Percentiles rank a stretch among this genome's conserved stretches.
Conservation (phyloP, 495 filamentous ascomycete genomes). For the Echria macrotheca region DNA sequence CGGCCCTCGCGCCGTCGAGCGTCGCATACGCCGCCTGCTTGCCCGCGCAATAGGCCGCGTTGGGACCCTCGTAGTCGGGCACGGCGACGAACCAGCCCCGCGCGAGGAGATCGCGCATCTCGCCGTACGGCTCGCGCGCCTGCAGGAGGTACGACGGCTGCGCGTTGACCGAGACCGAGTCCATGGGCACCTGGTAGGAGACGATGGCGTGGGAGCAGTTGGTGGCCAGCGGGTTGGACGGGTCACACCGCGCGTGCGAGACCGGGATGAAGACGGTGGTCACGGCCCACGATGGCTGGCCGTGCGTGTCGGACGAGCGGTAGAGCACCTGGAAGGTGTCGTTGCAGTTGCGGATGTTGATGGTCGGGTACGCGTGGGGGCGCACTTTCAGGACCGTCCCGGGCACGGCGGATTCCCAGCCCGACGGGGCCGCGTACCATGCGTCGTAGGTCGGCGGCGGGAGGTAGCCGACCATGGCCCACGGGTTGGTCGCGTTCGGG, state of each 20-base stretch:
- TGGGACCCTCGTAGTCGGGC: slow-evolving; percentile 45
- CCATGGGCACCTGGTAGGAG: slow-evolving; percentile 16
- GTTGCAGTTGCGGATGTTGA: slow-evolving; percentile 22
- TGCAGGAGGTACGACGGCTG: slow-evolving; percentile 16
- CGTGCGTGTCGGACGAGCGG: slow-evolving; percentile 41
- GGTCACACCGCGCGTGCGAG: neutral
- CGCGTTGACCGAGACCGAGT: slow-evolving; percentile 15
- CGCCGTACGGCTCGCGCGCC: slow-evolving; percentile 18
- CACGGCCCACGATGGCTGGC: slow-evolving; percentile 42
- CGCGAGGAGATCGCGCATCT: slow-evolving; percentile 17
- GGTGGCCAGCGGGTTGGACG: neutral
- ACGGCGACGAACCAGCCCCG: slow-evolving; percentile 36
- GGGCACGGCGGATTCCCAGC: slow-evolving; percentile 33
- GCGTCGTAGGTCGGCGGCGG: slow-evolving; percentile 39
- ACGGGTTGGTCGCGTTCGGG: too few relatives aligned
- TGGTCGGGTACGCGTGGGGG: slow-evolving; percentile 29
- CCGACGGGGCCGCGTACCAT: slow-evolving; percentile 40
- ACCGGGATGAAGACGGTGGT: slow-evolving; percentile 46
- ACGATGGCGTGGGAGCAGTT: slow-evolving; percentile 16
- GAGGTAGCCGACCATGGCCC: slow-evolving; percentile 6
- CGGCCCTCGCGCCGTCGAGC: slow-evolving; percentile 44
- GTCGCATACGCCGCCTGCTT: slow-evolving; percentile 40
- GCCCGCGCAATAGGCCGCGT: slow-evolving; percentile 38
- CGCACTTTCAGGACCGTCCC: slow-evolving; percentile 43
- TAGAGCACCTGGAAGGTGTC: slow-evolving; percentile 46